Percentiles rank a stretch among this genome's conserved stretches.
Conservation (phyloP, 352 stramenopile species). For the Phytophthora hybrid region DNA sequence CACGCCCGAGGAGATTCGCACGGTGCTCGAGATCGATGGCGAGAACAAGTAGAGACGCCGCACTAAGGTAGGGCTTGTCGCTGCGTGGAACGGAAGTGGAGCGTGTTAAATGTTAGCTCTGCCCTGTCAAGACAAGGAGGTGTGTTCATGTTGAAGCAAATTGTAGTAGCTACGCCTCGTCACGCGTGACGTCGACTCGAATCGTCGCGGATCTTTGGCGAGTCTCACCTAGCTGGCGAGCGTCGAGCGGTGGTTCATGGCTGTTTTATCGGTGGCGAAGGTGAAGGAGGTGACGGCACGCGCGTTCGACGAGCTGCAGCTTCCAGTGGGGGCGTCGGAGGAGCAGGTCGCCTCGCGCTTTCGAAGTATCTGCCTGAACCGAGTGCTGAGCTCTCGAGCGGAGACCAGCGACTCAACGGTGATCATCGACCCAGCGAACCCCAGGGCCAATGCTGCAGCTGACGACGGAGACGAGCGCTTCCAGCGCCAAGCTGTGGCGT, state of each 20-base stretch:
- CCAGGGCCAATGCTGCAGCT: slow-evolving; percentile 8
- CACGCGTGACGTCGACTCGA: background rate
- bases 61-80: background rate
- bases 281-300: slow-evolving; percentile 50
- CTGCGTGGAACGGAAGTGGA: background rate
- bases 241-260: slow-evolving; percentile 13
- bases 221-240: background rate
- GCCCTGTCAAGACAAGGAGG: background rate
- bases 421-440: background rate
- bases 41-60: slow-evolving; percentile 24
- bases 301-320: slow-evolving; percentile 67
- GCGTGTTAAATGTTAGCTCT: background rate
- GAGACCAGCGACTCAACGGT: slow-evolving; percentile 13
- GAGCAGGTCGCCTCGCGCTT: slow-evolving; percentile 63
- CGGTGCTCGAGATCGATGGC: slow-evolving; percentile 70
- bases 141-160: slow-evolving; percentile 15
- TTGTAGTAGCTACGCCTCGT: slow-evolving; percentile 14
- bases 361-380: slow-evolving; percentile 56
- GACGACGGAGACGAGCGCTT: slow-evolving; percentile 45
- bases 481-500: slow-evolving; percentile 69
- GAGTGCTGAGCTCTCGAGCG: slow-evolving; percentile 31
- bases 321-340: slow-evolving; percentile 54
- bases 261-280: slow-evolving; percentile 24
- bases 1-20: slow-evolving; percentile 68
- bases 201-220: slow-evolving; percentile 33